Evolutionary conservation across 1,284 basidiomycete species (phyloP), one percentile per base, ranked within the genome.

Genomic region (Trametes pubescens): DNA sequence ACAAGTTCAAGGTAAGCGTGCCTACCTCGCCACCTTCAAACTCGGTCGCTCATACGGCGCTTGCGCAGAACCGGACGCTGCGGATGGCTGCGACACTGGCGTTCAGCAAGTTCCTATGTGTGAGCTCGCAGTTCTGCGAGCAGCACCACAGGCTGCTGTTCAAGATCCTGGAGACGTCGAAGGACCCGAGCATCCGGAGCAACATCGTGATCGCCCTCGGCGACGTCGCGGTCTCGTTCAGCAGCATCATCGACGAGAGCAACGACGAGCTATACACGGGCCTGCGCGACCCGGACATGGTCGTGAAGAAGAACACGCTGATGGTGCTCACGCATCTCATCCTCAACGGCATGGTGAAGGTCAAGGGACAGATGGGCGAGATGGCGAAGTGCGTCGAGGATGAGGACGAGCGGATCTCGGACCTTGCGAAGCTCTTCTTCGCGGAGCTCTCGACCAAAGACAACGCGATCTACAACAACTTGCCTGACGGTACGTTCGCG

Each of bases 341-440:
- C 74, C 79, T 99, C 66, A 99, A 99, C 74, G 97, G 97, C 0
- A 99, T 99, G 97, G 95, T 98, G 83, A 99, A 99, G 78, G 97
- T 99, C 74, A 99, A 99, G 78, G 98, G 98, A 0, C 97, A 99
- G 76, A 83, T 99, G 4, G 97, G 98, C 37, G 98, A 99, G 82
- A 98, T 99, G 96, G 98, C 97, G 37, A 99, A 99, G 79, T 99
- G 97, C 74, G 80, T 99, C 22, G 95, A 99, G 77, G 96, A 99
- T 78, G 83, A 87, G n/a, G 97, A 99, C 67, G 84, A 84, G 61
- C 82, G 96, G 11, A 93, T 99, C 65, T 88, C 92, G 16, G 96
- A 99, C 73, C 84, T 99, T 21, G 96, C 98, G 44, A 98, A 96
- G 77, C 78, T 99, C 59, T 99, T 99, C 88, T 99, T 99, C 83